Evolutionary conservation across 371 early-diverging fungal genomes (phyloP).

Genomic region (Mortierella sp.): DNA sequence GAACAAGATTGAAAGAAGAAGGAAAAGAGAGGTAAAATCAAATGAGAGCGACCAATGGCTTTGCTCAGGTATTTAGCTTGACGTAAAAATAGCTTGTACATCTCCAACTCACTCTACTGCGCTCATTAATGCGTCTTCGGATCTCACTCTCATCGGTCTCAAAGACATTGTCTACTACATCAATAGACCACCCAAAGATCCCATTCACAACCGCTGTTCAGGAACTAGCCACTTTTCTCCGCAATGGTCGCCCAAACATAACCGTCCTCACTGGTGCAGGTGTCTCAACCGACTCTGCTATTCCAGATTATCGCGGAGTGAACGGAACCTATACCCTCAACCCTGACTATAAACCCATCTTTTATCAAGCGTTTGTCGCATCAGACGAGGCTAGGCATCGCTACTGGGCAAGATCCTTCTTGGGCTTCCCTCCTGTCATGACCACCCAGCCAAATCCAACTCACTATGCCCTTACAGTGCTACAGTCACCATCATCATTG

Average conservation of each 20-base stretch:
- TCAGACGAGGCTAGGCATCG: conserved; percentile 74
- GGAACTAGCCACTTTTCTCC: conserved; percentile 61
- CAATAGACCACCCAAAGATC: not conserved
- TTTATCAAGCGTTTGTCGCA: conserved; percentile 65
- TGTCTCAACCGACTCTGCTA: conserved; percentile 77
- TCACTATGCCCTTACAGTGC: conserved; percentile 71
- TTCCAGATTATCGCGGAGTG: conserved; percentile 92
- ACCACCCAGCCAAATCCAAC: conserved; percentile 79
- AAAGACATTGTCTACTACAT: conserved; percentile 28
- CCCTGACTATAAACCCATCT: conserved; percentile 85
- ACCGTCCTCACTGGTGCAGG: conserved; percentile 56
- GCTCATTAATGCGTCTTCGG: conserved; percentile 23
- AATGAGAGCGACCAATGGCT: not conserved
- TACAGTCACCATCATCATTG: conserved; percentile 59
- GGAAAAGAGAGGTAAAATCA: not conserved
- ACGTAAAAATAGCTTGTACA: not conserved
- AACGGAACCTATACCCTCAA: conserved; percentile 84
- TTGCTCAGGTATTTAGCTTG: too few species aligned
- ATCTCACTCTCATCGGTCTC: conserved; percentile 35
- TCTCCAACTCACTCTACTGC: too few species aligned
- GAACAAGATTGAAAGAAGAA: not conserved
- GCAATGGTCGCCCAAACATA: conserved; percentile 57
- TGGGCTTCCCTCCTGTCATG: conserved; percentile 83
- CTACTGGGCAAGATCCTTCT: conserved; percentile 94
- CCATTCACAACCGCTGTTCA: conserved; percentile 40